Evolutionary conservation across 2,329 filamentous ascomycete species (phyloP), one percentile per base, ranked within the genome.

Genomic region (Achaetomium macrosporum): DNA sequence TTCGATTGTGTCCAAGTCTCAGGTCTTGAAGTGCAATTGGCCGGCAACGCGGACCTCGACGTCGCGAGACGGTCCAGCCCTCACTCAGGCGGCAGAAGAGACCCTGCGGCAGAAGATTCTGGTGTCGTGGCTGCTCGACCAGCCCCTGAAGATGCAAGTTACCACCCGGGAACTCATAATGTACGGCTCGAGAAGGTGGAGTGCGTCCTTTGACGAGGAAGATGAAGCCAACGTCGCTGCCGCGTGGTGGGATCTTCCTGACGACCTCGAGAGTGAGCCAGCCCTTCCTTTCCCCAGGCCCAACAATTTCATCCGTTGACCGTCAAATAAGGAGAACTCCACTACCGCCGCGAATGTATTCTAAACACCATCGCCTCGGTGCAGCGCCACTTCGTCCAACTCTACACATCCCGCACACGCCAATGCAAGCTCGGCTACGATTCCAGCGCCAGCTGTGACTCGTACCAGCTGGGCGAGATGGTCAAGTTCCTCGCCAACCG

Each of bases 391-490:
- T 90, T 89, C 53, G 70, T 90, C 2, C 65, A 67, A 7, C 70
- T 87, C 0, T 90, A 90, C 66, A 80, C 81, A 1, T 86, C 85
- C 10, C 80, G 83, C n/a, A 76, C 70, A 31, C 69, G 73, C 8
- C 87, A 90, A 65, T 90, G 87, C 67, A 82, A 82, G 61, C 76
- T 89, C 0, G 86, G 87, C 48, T 90, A 90, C 67, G 85, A 88
- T 63, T 83, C 82, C 2, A 87, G 82, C 56, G 69, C 78, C 2
- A 81, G 85, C 40, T 90, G 87, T 66, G 87, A 91, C 69, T 84
- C 82, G 2, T 91, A 86, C 63, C 87, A 91, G 68, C 77, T 91
- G 1, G 87, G 87, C 19, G 85, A 90, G 68, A 88, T 88, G 76
- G 69, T 89, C 57, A 83, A 82, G 59, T 90, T 90, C 67, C 78